A percentile compares a stretch with the other conserved stretches of the same genome.
These are phyloP conservation scores for Boechera stricta DNA, from an alignment of 345 rosid species.

Conservation along the genomic window DNA sequence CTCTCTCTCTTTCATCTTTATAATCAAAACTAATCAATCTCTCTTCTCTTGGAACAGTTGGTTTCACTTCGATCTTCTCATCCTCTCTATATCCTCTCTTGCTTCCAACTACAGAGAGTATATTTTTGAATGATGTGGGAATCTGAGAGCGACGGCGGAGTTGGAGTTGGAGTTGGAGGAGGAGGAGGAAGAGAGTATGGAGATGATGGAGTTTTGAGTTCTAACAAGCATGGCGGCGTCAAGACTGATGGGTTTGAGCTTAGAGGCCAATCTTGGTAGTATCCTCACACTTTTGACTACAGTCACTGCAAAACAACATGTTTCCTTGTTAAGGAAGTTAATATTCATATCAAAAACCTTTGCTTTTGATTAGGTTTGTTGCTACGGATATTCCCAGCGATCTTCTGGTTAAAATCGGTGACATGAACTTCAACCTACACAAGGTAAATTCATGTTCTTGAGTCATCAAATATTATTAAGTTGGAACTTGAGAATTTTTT, in stretches of 20 bases:
- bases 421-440: conserved; percentile 80
- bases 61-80: conserved; percentile 29
- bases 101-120: conserved; percentile 6
- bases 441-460: conserved; percentile 58
- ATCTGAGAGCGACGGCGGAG: conserved; percentile 68
- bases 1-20: conserved; percentile 33
- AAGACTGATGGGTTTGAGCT: conserved; percentile 89
- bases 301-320: not conserved
- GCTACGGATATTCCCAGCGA: conserved; percentile 95
- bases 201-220: conserved; percentile 65
- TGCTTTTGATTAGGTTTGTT: conserved; percentile 65
- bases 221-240: conserved; percentile 69
- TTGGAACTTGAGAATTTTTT: not conserved
- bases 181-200: conserved; percentile 66
- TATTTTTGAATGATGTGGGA: conserved; percentile 71
- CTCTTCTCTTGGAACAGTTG: conserved; percentile 27
- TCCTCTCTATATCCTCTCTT: conserved; percentile 30
- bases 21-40: conserved; percentile 35
- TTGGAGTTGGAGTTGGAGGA: conserved; percentile 41
- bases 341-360: not conserved
- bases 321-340: conserved; percentile 35
- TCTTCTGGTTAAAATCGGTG: conserved; percentile 76
- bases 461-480: conserved; percentile 4
- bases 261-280: conserved; percentile 85
- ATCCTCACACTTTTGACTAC: not conserved